These are phyloP conservation scores for Murraya koenigii DNA, from an alignment of 345 rosid genomes.

Conservation along the genomic window DNA sequence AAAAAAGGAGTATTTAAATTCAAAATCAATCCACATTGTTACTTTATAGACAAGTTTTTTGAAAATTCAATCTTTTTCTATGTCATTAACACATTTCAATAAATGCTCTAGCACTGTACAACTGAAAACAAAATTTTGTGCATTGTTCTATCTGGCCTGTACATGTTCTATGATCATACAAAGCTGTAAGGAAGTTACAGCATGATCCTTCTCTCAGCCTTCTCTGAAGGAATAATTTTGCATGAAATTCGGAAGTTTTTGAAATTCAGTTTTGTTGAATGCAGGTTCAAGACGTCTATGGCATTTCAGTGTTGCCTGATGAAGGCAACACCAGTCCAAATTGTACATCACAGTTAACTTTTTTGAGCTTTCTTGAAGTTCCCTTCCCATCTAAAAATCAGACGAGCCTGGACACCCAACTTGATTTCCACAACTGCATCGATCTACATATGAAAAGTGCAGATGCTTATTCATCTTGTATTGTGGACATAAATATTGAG, in stretches of 20 bases:
- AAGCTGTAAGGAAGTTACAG: background rate
- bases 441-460: conserved; percentile 54
- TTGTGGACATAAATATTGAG: conserved; percentile 62
- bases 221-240: background rate
- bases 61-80: no score
- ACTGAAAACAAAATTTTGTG: background rate
- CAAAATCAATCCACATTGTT: background rate
- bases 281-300: conserved; percentile 64
- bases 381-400: conserved; percentile 47
- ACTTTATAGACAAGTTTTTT: background rate
- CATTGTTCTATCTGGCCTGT: background rate
- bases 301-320: conserved; percentile 64
- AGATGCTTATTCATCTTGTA: conserved; percentile 60
- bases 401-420: conserved; percentile 44
- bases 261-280: conserved; percentile 6
- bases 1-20: background rate
- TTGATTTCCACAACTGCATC: conserved; percentile 55
- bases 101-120: background rate
- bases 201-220: background rate
- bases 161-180: background rate
- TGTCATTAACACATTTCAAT: background rate
- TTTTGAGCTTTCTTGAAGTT: conserved; percentile 67
- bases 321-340: conserved; percentile 40
- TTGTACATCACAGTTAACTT: conserved; percentile 43
- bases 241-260: background rate